Evolutionary conservation across 805 yeast species (phyloP).

Genomic region (Soucietia sequanensis): DNA sequence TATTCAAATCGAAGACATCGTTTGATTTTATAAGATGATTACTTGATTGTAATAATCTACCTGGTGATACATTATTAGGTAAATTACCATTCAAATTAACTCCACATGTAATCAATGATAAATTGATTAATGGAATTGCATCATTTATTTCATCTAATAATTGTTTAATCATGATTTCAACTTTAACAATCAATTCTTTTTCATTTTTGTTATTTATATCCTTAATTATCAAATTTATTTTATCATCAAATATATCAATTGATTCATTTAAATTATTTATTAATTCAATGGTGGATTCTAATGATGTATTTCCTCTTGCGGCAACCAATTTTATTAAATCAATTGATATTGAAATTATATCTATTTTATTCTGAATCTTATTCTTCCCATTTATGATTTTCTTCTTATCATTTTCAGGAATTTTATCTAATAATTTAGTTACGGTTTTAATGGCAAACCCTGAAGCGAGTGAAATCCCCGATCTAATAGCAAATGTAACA

Average conservation of each 20-base stretch:
- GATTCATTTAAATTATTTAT: constrained; percentile 56
- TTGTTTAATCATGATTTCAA: constrained; percentile 48
- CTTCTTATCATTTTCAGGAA: constrained; percentile 53
- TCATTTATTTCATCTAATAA: constrained; percentile 58
- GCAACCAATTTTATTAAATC: constrained; percentile 64
- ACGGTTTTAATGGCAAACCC: constrained; percentile 69
- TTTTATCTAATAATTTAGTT: constrained; percentile 50
- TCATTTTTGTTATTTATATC: constrained; percentile 26
- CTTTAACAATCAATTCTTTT: constrained; percentile 40
- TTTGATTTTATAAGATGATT: constrained; percentile 42
- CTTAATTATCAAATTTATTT: constrained; percentile 40
- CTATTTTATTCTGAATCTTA: constrained; percentile 55
- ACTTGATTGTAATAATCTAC: constrained; percentile 63
- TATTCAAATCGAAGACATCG: too few species aligned
- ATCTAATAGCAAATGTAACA: constrained; percentile 74
- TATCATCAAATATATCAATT: constrained; percentile 55
- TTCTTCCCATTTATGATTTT: constrained; percentile 41
- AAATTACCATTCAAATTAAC: constrained; percentile 52
- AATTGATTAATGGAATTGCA: constrained; percentile 63
- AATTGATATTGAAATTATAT: constrained; percentile 62
- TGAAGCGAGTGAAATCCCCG: constrained; percentile 73
- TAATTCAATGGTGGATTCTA: constrained; percentile 53
- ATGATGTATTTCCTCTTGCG: constrained; percentile 58
- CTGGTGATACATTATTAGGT: constrained; percentile 59
- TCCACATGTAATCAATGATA: constrained; percentile 68